Percentiles rank a stretch among this genome's conserved stretches.
Conservation (phyloP, 768 basidiomycete species). For the Suillus luteus region DNA sequence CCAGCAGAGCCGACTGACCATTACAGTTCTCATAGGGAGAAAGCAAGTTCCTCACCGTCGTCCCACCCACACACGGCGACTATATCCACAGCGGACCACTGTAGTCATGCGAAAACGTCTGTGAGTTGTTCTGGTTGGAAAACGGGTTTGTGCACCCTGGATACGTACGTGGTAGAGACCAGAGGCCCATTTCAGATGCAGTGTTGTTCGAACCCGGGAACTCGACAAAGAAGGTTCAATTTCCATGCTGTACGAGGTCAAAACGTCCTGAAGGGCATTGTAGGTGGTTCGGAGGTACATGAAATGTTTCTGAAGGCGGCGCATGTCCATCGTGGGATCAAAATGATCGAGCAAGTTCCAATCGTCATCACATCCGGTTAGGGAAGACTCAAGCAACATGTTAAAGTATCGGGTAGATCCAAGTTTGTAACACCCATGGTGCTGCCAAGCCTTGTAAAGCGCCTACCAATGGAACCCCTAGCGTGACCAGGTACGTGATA, state of each 20-base stretch:
- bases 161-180: slow-evolving; percentile 77
- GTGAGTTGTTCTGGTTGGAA: slow-evolving; percentile 81
- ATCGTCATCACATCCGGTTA: slow-evolving; percentile 84
- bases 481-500: slow-evolving; percentile 79
- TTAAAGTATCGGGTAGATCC: slow-evolving; percentile 95
- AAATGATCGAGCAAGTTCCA: slow-evolving; percentile 96
- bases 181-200: slow-evolving; percentile 83
- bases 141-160: slow-evolving; percentile 57
- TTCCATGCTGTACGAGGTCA: slow-evolving; percentile 79
- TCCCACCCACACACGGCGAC: slow-evolving; percentile 69
- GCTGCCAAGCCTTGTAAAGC: slow-evolving; percentile 74
- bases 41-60: slow-evolving; percentile 70
- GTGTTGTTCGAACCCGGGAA: slow-evolving; percentile 86
- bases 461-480: slow-evolving; percentile 75
- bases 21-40: slow-evolving; percentile 83
- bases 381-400: slow-evolving; percentile 77
- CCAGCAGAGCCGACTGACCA: no score
- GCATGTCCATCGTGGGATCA: slow-evolving; percentile 81
- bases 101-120: slow-evolving; percentile 67
- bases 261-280: slow-evolving; percentile 81
- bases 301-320: slow-evolving; percentile 77
- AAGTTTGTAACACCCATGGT: slow-evolving; percentile 89
- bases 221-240: slow-evolving; percentile 79
- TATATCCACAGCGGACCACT: slow-evolving; percentile 66
- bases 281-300: slow-evolving; percentile 68